Base-by-base conservation (phyloP, 2,329 filamentous ascomycete genomes). In the Hypoxylon sp. region DNA sequence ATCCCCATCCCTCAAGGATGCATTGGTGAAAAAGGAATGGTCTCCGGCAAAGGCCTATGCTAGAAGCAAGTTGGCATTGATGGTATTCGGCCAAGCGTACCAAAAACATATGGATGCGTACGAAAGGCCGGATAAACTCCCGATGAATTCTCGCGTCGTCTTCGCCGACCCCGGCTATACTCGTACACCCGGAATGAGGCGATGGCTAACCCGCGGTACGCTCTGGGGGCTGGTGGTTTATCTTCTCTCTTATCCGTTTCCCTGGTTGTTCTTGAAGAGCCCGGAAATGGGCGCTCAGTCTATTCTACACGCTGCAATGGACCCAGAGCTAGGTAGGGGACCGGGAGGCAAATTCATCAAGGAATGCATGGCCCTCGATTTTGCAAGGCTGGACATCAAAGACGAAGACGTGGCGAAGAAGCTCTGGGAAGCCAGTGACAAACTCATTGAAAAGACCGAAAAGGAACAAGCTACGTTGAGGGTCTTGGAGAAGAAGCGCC, bases 21-120 rank as follows among this genome's bases (percentile, higher is more conserved):
- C 72, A 55, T 69, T 74, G 65, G 71, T 73, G 7, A 73, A 77
- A 29, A 73, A 78, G 36, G 72, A 73, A 36, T 85, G 83, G 79
- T 77, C 81, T 0, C 77, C 84, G 0, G 70, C 72, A 3, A 78
- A 73, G 30, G 81, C 83, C 12, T 90, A 87, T 64, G 77, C 88
- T 66, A 75, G 81, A 73, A 83, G 80, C 75, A 81, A 87, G 78
- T 76, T 97, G 19, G 91, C 94, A 0, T 78, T 97, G 34, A 95
- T 93, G 79, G 84, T 89, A 11, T 97, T 99, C 68, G 92, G 90
- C 0, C 82, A 88, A 37, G 89, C 93, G 6, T 96, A 93, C 69
- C 93, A 97, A 73, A 94, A 96, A 69, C 93, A 97, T 69, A 78
- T 99, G 35, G 86, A 91, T 60, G 76, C 87, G 2, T 96, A 95